A percentile compares a stretch with the other conserved stretches of the same genome.
These are phyloP conservation scores for Mariannaea elegans DNA, from an alignment of 2,329 filamentous ascomycete genomes.

Conservation along the genomic window DNA sequence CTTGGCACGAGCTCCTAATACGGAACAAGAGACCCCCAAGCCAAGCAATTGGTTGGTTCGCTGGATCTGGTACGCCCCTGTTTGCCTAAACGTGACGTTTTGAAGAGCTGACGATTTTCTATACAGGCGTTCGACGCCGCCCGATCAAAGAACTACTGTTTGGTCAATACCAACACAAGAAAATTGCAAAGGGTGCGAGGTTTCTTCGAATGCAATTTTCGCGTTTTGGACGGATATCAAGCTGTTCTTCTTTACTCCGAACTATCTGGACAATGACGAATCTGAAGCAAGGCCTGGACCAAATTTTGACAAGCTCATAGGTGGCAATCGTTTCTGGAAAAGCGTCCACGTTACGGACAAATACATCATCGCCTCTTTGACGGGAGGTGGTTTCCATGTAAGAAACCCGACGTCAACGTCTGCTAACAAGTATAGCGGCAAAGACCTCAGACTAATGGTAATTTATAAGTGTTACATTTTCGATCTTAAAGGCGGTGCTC, in stretches of 20 bases:
- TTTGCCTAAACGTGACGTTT: too few relatives aligned
- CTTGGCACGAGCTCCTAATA: background rate
- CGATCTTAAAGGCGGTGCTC: too few relatives aligned
- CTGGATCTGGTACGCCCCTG: background rate
- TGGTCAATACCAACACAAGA: background rate
- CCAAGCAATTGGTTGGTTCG: background rate
- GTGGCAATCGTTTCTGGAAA: too few relatives aligned
- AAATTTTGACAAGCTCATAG: too few relatives aligned
- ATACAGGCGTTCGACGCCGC: too few relatives aligned
- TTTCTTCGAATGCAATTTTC: background rate
- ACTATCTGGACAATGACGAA: background rate
- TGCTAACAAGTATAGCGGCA: background rate
- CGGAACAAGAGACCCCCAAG: background rate
- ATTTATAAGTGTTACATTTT: too few relatives aligned
- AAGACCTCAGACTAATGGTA: too few relatives aligned
- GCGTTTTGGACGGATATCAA: slow-evolving; percentile 5
- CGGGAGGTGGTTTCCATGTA: background rate
- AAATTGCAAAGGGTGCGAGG: slow-evolving; percentile 1
- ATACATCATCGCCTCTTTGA: background rate
- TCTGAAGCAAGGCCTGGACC: background rate
- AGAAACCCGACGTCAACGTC: background rate
- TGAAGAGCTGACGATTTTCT: too few relatives aligned
- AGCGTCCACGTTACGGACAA: background rate
- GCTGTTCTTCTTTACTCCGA: background rate
- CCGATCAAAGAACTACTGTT: background rate